phyloP scores from a whole-genome alignment of 805 yeast genomes.

The Kluyveromyces lactis region DNA sequence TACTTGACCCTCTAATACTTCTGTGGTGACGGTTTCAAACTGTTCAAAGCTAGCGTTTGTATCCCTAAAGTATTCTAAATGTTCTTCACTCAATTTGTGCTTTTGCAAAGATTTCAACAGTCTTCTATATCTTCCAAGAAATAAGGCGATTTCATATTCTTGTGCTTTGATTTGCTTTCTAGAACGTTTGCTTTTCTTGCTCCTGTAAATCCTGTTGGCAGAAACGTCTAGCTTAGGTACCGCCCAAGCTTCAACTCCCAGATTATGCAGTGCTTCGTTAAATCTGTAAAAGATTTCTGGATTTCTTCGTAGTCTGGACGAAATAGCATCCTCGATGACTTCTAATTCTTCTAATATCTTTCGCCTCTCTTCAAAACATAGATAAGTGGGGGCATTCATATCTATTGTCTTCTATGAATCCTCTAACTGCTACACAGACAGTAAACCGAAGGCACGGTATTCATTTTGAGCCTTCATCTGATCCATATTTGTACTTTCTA shows the following conservation, averaged over 20 bases:
- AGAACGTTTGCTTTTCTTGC: conserved; percentile 34
- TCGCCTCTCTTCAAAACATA: conserved; percentile 33
- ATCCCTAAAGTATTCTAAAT: conserved; percentile 15
- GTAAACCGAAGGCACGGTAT: too few species aligned
- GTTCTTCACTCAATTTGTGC: background rate
- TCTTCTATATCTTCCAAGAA: conserved; percentile 39
- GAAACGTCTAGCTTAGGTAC: conserved; percentile 13
- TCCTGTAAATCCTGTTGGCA: conserved; percentile 26
- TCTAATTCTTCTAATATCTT: conserved; percentile 56
- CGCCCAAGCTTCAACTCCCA: conserved; percentile 7
- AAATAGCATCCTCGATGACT: conserved; percentile 56
- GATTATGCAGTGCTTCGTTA: conserved; percentile 8
- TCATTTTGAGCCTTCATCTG: too few species aligned
- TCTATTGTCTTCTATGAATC: too few species aligned
- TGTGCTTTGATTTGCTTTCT: conserved; percentile 46
- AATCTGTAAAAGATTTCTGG: conserved; percentile 43
- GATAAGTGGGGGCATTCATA: too few species aligned
- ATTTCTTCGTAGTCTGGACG: conserved; percentile 52
- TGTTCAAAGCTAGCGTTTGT: conserved; percentile 21
- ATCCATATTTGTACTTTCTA: too few species aligned
- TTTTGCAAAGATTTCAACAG: conserved; percentile 21
- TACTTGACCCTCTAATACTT: conserved; percentile 17
- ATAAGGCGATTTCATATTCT: conserved; percentile 55
- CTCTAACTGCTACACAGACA: too few species aligned
- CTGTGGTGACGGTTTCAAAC: conserved; percentile 32